Conservation (phyloP, 208 protist species). For the Vickermania ingenoplastis region DNA sequence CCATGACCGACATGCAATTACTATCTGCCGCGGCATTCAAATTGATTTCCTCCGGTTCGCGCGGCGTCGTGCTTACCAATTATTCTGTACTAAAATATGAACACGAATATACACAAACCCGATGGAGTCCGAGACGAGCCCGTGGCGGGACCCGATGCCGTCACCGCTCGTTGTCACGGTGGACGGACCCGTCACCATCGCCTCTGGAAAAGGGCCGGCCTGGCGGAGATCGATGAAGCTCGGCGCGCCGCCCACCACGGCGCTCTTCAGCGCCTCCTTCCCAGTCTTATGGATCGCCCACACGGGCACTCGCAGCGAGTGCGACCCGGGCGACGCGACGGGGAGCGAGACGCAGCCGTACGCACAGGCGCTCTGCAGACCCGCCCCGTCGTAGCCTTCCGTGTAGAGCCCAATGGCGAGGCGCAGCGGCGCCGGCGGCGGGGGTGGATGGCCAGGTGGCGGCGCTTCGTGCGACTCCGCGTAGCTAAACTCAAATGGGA, state of each 20-base stretch:
- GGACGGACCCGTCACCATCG: constrained; percentile 22
- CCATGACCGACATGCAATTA: no score
- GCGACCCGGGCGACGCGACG: constrained; percentile 27
- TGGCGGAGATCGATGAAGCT: constrained; percentile 37
- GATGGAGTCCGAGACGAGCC: neutral
- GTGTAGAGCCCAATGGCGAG: constrained; percentile 47
- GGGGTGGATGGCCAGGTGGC: neutral
- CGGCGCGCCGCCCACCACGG: constrained; percentile 51
- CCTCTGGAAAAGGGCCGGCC: constrained; percentile 11
- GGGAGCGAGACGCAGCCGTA: constrained; percentile 51
- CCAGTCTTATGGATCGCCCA: constrained; percentile 52
- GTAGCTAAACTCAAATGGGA: constrained; percentile 48
- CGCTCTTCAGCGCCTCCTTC: constrained; percentile 41
- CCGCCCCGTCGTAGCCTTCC: constrained; percentile 23
- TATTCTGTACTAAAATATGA: constrained; percentile 33
- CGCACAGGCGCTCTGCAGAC: constrained; percentile 43
- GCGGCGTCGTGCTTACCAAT: neutral
- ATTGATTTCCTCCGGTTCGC: no score
- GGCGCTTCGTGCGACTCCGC: constrained; percentile 5
- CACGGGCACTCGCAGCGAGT: constrained; percentile 25
- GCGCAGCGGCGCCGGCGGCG: constrained; percentile 28
- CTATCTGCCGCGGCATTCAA: no score
- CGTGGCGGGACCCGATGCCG: constrained; percentile 14
- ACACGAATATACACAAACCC: constrained; percentile 35
- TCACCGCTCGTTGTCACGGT: constrained; percentile 31